Conservation (phyloP, 495 filamentous ascomycete species). For the Trichoderma gamsii region DNA sequence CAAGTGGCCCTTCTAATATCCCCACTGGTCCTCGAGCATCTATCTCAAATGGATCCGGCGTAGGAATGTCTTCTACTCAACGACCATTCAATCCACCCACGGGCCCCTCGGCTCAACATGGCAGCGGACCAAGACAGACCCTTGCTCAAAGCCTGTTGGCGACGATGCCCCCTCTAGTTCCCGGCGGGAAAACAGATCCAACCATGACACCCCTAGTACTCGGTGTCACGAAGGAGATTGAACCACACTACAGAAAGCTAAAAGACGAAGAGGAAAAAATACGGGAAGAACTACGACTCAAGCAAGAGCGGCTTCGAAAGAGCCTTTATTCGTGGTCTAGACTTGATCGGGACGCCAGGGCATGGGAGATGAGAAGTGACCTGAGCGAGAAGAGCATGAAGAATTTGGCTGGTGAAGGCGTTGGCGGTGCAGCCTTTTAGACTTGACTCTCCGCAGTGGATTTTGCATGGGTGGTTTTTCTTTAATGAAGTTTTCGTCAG, state of each 20-base stretch:
- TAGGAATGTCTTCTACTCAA: constrained; percentile 23
- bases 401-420: constrained; percentile 39
- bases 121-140: constrained; percentile 25
- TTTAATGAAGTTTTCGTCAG: too few species aligned
- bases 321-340: constrained; percentile 36
- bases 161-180: constrained; percentile 35
- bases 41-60: constrained; percentile 18
- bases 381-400: constrained; percentile 38
- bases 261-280: constrained; percentile 43
- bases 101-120: constrained; percentile 36
- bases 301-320: constrained; percentile 42
- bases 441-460: too few species aligned
- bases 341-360: constrained; percentile 39
- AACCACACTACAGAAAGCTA: constrained; percentile 31
- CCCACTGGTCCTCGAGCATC: constrained; percentile 40
- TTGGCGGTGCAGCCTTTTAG: constrained; percentile 40
- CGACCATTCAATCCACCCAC: constrained; percentile 47
- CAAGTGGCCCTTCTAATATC: constrained; percentile 30
- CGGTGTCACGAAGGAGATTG: constrained; percentile 36
- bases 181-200: constrained; percentile 40
- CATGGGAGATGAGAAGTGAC: constrained; percentile 39
- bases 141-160: constrained; percentile 37
- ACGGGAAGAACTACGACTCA: constrained; percentile 36
- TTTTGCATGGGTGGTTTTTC: too few species aligned
- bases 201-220: constrained; percentile 25